phyloP scores from a whole-genome alignment of 2,329 filamentous ascomycete genomes.

The Aspergillus ibericus region DNA sequence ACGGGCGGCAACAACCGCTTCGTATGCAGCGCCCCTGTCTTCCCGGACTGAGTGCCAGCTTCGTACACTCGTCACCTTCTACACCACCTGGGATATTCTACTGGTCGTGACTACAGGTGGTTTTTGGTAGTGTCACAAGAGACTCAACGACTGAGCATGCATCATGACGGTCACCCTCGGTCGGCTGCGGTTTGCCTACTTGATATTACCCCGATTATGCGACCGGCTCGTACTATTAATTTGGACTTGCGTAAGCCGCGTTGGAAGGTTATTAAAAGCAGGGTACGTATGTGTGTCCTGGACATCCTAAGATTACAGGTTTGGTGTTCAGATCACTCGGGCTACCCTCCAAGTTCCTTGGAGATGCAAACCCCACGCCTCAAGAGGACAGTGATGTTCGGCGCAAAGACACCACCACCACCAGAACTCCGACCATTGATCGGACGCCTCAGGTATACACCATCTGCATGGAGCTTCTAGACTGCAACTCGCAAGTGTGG shows the following conservation, averaged over 20 bases:
- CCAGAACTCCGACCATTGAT: not conserved
- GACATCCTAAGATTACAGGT: not conserved
- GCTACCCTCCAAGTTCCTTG: not conserved
- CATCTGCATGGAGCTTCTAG: constrained; percentile 9
- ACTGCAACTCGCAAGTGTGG: constrained; percentile 5
- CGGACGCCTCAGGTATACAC: constrained; percentile 3
- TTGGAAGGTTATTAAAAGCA: not conserved
- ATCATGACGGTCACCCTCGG: not conserved
- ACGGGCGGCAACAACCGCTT: not conserved
- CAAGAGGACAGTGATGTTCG: not conserved
- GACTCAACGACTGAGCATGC: constrained; percentile 6
- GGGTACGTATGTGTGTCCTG: not conserved
- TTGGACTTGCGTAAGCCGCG: constrained; percentile 4
- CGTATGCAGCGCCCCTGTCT: not conserved
- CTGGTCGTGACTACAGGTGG: not conserved
- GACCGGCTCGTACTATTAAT: not conserved
- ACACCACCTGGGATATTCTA: not conserved
- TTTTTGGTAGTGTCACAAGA: not conserved
- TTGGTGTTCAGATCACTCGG: not conserved
- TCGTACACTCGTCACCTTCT: not conserved
- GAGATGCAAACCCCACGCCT: not conserved
- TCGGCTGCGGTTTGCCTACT: not conserved
- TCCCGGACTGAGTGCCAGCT: not conserved
- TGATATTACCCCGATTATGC: not conserved
- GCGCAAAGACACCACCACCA: constrained; percentile 1